phyloP scores from a whole-genome alignment of 805 yeast species.

The Pichia pseudocactophila region DNA sequence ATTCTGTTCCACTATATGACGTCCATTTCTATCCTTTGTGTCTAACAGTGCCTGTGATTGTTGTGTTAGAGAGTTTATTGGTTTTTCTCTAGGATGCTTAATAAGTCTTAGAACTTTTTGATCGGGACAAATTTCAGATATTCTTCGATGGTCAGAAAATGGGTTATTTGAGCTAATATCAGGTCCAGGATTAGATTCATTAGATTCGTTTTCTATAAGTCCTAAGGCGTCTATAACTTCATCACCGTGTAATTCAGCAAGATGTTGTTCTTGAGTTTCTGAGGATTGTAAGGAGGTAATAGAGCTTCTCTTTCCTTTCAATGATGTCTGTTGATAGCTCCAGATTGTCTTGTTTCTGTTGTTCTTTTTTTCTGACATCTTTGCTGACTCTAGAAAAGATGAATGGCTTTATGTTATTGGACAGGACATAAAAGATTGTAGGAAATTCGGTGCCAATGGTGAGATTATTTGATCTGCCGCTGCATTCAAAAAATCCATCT shows the following conservation, averaged over 20 bases:
- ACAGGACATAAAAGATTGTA: too few relatives aligned
- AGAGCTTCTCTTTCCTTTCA: background rate
- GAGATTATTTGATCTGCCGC: too few relatives aligned
- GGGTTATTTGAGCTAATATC: too few relatives aligned
- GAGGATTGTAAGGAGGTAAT: background rate
- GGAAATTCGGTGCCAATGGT: too few relatives aligned
- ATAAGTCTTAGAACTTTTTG: slow-evolving; percentile 7
- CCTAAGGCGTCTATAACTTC: slow-evolving; percentile 13
- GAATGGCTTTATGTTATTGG: too few relatives aligned
- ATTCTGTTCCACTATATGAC: background rate
- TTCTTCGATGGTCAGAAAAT: slow-evolving; percentile 7
- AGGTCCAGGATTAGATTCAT: slow-evolving; percentile 1
- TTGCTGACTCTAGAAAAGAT: too few relatives aligned
- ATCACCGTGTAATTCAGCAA: background rate
- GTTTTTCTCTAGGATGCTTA: background rate
- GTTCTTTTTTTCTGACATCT: too few relatives aligned
- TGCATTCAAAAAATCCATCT: too few relatives aligned
- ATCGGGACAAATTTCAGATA: slow-evolving; percentile 2
- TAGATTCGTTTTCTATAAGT: slow-evolving; percentile 6
- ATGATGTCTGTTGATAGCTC: too few relatives aligned
- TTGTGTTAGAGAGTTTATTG: slow-evolving; percentile 3
- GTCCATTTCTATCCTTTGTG: slow-evolving; percentile 3
- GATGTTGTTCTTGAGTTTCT: background rate
- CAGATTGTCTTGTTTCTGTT: too few relatives aligned
- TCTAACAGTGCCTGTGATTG: slow-evolving; percentile 5